Conservation (phyloP, 495 filamentous ascomycete genomes). For the Daldinia decipiens region DNA sequence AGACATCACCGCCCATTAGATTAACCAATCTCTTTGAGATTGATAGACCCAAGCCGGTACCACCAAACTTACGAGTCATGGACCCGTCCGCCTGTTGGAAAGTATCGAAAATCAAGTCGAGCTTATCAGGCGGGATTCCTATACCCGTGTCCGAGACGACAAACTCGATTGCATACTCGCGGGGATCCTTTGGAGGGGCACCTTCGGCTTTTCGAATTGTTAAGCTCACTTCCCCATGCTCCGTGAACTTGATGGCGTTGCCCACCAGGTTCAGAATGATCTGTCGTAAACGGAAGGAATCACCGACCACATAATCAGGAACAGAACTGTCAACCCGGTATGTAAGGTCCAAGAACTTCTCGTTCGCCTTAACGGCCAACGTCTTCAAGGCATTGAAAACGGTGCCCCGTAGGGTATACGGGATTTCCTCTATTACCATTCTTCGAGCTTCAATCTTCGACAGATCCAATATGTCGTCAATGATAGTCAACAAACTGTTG, state of each 20-base stretch:
- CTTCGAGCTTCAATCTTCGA: constrained; percentile 99
- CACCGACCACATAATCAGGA: constrained; percentile 95
- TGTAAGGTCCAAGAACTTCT: constrained; percentile 92
- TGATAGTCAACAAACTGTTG: constrained; percentile 97
- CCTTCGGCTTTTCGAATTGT: constrained; percentile 82
- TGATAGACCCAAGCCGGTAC: constrained; percentile 93
- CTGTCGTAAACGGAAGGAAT: constrained; percentile 95
- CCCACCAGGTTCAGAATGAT: constrained; percentile 88
- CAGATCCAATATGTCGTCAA: constrained; percentile 98
- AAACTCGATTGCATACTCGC: constrained; percentile 95
- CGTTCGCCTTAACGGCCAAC: constrained; percentile 95
- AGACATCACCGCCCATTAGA: constrained; percentile 96
- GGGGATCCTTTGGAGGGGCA: constrained; percentile 64
- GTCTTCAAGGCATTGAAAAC: constrained; percentile 99
- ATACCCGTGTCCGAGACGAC: constrained; percentile 97
- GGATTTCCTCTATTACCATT: constrained; percentile 99
- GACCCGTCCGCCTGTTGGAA: constrained; percentile 99
- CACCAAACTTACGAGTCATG: constrained; percentile 95
- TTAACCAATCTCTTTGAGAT: constrained; percentile 97
- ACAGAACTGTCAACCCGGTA: constrained; percentile 95
- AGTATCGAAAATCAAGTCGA: constrained; percentile 98
- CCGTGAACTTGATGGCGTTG: constrained; percentile 95
- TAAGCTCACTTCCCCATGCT: constrained; percentile 95
- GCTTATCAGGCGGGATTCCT: constrained; percentile 94
- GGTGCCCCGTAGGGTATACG: constrained; percentile 92